Evolutionary conservation across 2,329 filamentous ascomycete genomes (phyloP), one percentile per base, ranked within the genome.

Genomic region (Exophiala dermatitidis): DNA sequence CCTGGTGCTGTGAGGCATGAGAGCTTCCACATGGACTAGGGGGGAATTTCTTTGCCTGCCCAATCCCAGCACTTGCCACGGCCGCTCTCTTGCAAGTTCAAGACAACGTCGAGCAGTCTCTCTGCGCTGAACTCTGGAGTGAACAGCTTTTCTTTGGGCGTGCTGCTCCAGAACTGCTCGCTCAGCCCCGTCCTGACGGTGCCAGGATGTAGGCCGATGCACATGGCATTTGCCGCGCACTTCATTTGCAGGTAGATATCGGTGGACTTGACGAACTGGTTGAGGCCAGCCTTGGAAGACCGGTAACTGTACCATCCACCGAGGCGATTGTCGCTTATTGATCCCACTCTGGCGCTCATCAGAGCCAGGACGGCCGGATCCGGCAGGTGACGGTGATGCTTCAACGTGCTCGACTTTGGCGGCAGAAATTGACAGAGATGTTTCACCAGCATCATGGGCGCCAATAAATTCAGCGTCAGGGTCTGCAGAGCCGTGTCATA

Each of bases 261-360:
- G 57, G 89, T 82, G 4, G 79, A 85, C 69, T 83, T 86, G 5
- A 81, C 80, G 8, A 89, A 53, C 64, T 84, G 84, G 59, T 84
- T 88, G 2, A 91, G 81, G 1, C 77, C 86, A 0, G 86, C 81
- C 69, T 93, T 94, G 49, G 80, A 84, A 5, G 84, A 80, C 9
- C 88, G 82, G 68, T 93, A 93, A 52, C 78, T 82, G 68, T 89
- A 94, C 88, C 88, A 93, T 0, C 88, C 88, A 2, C 88, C 88
- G 0, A 83, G 73, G 1, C 71, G 66, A 64, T 94, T 91, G 62
- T 91, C 86, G 0, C 77, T 72, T 26, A 85, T 85, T 32, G 80
- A 85, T 6, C 88, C 88, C 0, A 94, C 85, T 41, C 88, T 81
- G 1, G 88, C 88, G 4, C 85, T 84, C 82, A 90, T 86, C 64